These are phyloP conservation scores for Penicillium pancosmium DNA, from an alignment of 495 filamentous ascomycete genomes.

Conservation along the genomic window DNA sequence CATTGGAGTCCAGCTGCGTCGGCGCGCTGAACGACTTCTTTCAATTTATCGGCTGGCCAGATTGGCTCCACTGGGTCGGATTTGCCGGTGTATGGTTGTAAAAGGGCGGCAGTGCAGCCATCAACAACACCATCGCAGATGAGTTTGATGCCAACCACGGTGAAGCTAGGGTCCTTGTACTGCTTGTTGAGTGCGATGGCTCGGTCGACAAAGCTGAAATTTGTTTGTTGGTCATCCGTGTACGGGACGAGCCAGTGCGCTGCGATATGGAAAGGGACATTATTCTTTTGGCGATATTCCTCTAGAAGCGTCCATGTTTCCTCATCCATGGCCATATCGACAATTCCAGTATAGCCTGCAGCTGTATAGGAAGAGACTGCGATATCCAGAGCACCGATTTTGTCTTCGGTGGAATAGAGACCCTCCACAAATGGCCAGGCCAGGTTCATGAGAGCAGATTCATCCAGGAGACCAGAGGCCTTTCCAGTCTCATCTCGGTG, in stretches of 20 bases:
- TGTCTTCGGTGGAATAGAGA: slow-evolving; percentile 54
- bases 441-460: slow-evolving; percentile 57
- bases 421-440: slow-evolving; percentile 61
- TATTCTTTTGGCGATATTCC: slow-evolving; percentile 40
- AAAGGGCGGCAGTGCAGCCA: slow-evolving; percentile 64
- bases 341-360: slow-evolving; percentile 62
- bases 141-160: slow-evolving; percentile 67
- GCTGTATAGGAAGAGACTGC: slow-evolving; percentile 56
- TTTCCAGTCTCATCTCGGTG: slow-evolving; percentile 54
- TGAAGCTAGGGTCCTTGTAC: slow-evolving; percentile 56
- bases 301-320: slow-evolving; percentile 60
- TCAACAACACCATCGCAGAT: slow-evolving; percentile 72
- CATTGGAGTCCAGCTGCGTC: slow-evolving; percentile 59
- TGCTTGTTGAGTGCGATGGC: slow-evolving; percentile 56
- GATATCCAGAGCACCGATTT: slow-evolving; percentile 49
- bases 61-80: slow-evolving; percentile 49
- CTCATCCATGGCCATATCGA: slow-evolving; percentile 76
- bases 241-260: slow-evolving; percentile 62
- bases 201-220: slow-evolving; percentile 50
- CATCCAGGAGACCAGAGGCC: slow-evolving; percentile 57
- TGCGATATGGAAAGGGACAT: slow-evolving; percentile 59
- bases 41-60: slow-evolving; percentile 55
- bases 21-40: slow-evolving; percentile 57
- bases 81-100: slow-evolving; percentile 59
- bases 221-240: slow-evolving; percentile 22